Base-by-base conservation (phyloP, 352 stramenopile species). In the Pythium brassicae region DNA sequence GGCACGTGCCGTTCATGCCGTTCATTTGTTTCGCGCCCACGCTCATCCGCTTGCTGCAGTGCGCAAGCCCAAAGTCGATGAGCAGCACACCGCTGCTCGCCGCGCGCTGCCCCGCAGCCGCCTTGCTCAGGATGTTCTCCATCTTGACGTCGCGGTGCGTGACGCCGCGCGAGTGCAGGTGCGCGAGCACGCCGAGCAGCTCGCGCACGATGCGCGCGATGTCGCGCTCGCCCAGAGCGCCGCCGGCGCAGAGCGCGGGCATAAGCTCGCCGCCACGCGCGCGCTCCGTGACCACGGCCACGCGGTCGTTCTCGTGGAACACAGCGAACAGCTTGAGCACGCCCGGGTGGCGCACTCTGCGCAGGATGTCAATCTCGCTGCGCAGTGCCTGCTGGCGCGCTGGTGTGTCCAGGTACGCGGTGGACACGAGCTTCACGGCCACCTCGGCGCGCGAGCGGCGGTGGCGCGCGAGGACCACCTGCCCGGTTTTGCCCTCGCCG, bases 91-190 rank as follows among this genome's bases (percentile, higher is more conserved):
- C 78, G 27, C 76, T 67, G 57, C 8, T 27, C 15, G 34, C 19
- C 19, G 27, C 47, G n/a, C 85, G 35, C 48, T 80, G 53, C 22
- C 37, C 25, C 9, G 12, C 19, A 2, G 53, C 23, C 0, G 68
- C 74, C 58, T 81, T 83, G 61, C 79, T 81, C 53, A 94, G 50
- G n/a, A 94, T 69, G 62, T 94, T 94, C 59, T 94, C 84, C 37
- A 88, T 64, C 60, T 94, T 94, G 45, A 94, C 57, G 58, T 94
- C 84, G 43, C 84, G 82, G 58, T 94, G 84, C 2, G 83, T 91
- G 52, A 94, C 86, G 23, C 83, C 80, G 43, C 72, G 69, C 15
- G 74, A 57, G 62, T 94, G 84, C 50, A 94, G 57, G 23, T 90
- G 84, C 8, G 65, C 67, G 25, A 94, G 46, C n/a, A 87, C 84